These are phyloP conservation scores for Leccinellum luteum DNA, from an alignment of 768 basidiomycete species.

Conservation along the genomic window DNA sequence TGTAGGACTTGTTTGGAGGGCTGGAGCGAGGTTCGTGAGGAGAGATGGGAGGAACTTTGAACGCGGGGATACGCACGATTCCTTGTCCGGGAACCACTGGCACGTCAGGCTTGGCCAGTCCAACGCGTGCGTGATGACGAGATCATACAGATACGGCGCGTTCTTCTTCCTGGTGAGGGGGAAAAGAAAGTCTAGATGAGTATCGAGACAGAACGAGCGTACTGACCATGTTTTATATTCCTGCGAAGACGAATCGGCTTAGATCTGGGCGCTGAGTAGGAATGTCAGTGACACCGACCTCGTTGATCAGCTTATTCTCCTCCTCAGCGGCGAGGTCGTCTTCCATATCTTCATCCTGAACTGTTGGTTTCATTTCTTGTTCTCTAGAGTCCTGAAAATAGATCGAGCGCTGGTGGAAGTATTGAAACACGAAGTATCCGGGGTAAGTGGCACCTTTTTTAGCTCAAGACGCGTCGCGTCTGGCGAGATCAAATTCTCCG, in stretches of 20 bases:
- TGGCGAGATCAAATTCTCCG: not conserved
- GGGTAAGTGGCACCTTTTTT: not conserved
- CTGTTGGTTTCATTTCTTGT: slow-evolving; percentile 47
- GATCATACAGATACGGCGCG: slow-evolving; percentile 96
- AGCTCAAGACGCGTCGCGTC: slow-evolving; percentile 28
- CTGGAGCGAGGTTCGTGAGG: slow-evolving; percentile 38
- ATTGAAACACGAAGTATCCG: not conserved
- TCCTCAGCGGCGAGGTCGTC: slow-evolving; percentile 82
- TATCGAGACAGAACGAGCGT: slow-evolving; percentile 7
- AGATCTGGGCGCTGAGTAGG: slow-evolving; percentile 4
- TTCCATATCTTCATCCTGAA: slow-evolving; percentile 62
- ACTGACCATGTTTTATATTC: slow-evolving; percentile 85
- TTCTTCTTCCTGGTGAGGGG: slow-evolving; percentile 78
- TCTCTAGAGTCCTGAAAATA: not conserved
- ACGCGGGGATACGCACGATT: slow-evolving; percentile 59
- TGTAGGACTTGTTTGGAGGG: slow-evolving; percentile 90
- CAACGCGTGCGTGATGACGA: slow-evolving; percentile 94
- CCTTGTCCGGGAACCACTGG: slow-evolving; percentile 98
- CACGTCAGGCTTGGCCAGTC: slow-evolving; percentile 98
- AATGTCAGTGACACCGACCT: slow-evolving; percentile 45
- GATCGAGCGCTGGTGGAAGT: not conserved
- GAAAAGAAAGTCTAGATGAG: not conserved
- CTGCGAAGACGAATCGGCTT: slow-evolving; percentile 34
- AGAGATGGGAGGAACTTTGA: not conserved
- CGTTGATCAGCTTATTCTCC: slow-evolving; percentile 85